phyloP scores from a whole-genome alignment of 108 stramenopile genomes.

The Pinguiococcus pyrenoidosus region DNA sequence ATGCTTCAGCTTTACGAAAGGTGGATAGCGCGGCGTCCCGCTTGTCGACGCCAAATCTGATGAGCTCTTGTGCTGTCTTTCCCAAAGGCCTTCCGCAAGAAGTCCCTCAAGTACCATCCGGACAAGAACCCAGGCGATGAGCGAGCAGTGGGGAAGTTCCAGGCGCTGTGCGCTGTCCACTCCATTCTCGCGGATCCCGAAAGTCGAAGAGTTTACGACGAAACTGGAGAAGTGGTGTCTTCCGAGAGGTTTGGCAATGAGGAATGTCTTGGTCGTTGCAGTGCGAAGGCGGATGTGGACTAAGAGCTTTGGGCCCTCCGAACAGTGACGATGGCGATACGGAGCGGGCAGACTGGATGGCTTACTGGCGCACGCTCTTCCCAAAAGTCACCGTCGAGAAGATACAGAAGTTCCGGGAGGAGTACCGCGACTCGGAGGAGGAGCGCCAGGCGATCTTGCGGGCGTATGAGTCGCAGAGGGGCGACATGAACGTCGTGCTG shows the following conservation, averaged over 20 bases:
- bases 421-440: no score
- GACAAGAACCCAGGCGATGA: conserved; percentile 22
- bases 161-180: conserved; percentile 19
- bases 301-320: conserved; percentile 1
- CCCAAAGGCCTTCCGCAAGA: not conserved
- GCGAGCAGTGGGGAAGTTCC: conserved; percentile 13
- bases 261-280: no score
- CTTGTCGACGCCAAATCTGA: not conserved
- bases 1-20: conserved; percentile 2
- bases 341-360: not conserved
- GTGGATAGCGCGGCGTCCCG: not conserved
- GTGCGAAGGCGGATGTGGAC: no score
- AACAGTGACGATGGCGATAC: not conserved
- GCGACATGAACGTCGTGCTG: no score
- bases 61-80: not conserved
- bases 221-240: conserved; percentile 17
- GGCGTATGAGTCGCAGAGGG: no score
- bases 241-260: not conserved
- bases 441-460: no score
- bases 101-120: conserved; percentile 22
- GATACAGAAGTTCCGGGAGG: conserved; percentile 10
- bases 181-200: conserved; percentile 10
- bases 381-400: conserved; percentile 19
- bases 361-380: conserved; percentile 23
- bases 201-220: conserved; percentile 14